Conservation (phyloP, 1,284 basidiomycete genomes). For the Moesziomyces globuligerus region DNA sequence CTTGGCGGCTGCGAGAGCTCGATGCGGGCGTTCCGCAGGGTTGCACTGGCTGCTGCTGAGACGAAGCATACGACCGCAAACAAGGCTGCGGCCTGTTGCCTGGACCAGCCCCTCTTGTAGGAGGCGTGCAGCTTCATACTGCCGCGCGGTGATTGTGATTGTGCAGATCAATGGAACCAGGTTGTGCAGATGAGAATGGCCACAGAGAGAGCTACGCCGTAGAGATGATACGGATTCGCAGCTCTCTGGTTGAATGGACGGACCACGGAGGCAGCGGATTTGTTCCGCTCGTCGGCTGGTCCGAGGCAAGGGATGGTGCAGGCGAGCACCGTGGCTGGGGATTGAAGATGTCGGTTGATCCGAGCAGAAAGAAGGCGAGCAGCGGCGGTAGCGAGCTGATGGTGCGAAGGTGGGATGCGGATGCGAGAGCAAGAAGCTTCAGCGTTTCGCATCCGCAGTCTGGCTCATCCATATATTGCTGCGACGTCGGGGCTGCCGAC, state of each 20-base stretch:
- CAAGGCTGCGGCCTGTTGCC: background rate
- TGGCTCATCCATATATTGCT: too few species aligned
- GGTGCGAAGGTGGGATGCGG: too few species aligned
- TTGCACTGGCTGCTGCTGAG: slow-evolving; percentile 5
- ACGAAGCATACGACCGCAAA: slow-evolving; percentile 6
- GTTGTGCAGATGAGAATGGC: too few species aligned
- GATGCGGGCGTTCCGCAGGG: slow-evolving; percentile 1
- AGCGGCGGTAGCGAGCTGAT: too few species aligned
- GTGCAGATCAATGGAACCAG: too few species aligned
- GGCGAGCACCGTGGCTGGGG: background rate
- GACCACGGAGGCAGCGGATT: background rate
- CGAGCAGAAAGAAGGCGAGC: background rate
- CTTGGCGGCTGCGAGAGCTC: slow-evolving; percentile 9
- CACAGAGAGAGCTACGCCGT: background rate
- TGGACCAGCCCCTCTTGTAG: background rate
- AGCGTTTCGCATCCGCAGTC: too few species aligned
- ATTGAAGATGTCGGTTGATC: background rate
- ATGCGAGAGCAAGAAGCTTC: too few species aligned
- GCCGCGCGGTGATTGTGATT: background rate
- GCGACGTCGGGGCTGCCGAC: too few species aligned
- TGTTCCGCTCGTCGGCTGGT: background rate
- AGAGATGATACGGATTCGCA: background rate
- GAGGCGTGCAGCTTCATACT: slow-evolving; percentile 9
- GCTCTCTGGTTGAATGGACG: background rate
- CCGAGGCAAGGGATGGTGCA: background rate